Evolutionary conservation across 768 basidiomycete genomes (phyloP).

Genomic region (Cantharellus anzutake): DNA sequence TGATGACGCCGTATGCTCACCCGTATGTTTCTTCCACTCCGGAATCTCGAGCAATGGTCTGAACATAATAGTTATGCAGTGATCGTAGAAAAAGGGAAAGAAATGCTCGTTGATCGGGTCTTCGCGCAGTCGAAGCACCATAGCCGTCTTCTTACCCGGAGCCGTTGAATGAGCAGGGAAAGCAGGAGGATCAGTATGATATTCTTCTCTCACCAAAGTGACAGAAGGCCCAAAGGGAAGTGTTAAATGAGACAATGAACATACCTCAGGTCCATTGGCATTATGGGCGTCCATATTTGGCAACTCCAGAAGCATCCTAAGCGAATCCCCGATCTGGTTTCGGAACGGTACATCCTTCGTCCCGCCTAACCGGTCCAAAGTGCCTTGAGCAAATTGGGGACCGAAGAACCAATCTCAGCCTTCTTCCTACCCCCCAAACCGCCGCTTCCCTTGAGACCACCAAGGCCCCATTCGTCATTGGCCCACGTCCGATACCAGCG

Average conservation of each 20-base stretch:
- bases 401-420: neutral
- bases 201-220: neutral
- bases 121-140: conserved; percentile 23
- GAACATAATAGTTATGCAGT: conserved; percentile 54
- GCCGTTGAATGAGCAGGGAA: neutral
- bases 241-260: neutral
- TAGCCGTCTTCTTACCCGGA: conserved; percentile 27
- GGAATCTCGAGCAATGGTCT: conserved; percentile 61
- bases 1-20: conserved; percentile 15
- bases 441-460: neutral
- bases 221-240: too few relatives aligned
- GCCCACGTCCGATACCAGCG: neutral
- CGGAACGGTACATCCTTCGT: conserved; percentile 61
- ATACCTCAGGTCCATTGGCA: neutral
- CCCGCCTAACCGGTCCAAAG: conserved; percentile 4
- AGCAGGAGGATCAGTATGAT: neutral
- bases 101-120: conserved; percentile 77
- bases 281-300: conserved; percentile 24
- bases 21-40: conserved; percentile 36
- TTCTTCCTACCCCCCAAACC: conserved; percentile 1
- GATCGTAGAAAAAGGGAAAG: conserved; percentile 84
- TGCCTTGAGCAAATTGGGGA: conserved; percentile 5
- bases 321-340: conserved; percentile 74
- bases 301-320: conserved; percentile 68
- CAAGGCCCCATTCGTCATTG: neutral